phyloP scores from a whole-genome alignment of 2,329 filamentous ascomycete genomes.

The Penicillium sp. region DNA sequence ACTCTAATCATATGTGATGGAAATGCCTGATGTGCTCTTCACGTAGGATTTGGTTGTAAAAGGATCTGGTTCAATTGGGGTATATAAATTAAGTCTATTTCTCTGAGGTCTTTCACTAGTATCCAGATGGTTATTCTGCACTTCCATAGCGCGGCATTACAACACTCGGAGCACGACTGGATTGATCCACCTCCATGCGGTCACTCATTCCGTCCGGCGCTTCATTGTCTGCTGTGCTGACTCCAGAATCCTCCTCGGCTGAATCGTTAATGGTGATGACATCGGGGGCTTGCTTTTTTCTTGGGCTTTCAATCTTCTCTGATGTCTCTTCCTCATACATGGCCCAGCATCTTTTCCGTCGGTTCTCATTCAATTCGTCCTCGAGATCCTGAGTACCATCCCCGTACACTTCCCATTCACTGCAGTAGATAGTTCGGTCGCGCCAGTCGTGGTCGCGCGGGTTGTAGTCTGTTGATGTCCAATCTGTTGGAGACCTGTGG shows the following conservation, averaged over 20 bases:
- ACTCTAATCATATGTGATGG: slow-evolving; percentile 24
- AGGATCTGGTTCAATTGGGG: background rate
- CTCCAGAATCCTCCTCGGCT: slow-evolving; percentile 1
- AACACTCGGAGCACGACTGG: background rate
- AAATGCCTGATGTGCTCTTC: slow-evolving; percentile 2
- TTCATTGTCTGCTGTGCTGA: background rate
- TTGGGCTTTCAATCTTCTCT: background rate
- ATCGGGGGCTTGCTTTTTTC: background rate
- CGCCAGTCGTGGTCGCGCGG: slow-evolving; percentile 45
- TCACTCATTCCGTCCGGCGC: background rate
- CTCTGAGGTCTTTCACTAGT: background rate
- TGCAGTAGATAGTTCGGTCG: slow-evolving; percentile 45
- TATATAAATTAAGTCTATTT: background rate
- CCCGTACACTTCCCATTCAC: slow-evolving; percentile 53
- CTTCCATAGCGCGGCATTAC: background rate
- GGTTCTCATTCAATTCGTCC: slow-evolving; percentile 31
- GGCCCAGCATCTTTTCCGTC: slow-evolving; percentile 33
- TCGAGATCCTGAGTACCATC: slow-evolving; percentile 28
- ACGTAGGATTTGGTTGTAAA: background rate
- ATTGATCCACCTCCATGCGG: slow-evolving; percentile 1
- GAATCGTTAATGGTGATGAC: slow-evolving; percentile 7
- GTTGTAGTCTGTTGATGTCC: slow-evolving; percentile 26
- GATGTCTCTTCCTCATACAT: background rate
- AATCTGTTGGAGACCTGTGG: slow-evolving; percentile 27
- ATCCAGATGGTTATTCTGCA: background rate